phyloP scores from a whole-genome alignment of 2,329 filamentous ascomycete genomes.

The Dissoconium aciculare region DNA sequence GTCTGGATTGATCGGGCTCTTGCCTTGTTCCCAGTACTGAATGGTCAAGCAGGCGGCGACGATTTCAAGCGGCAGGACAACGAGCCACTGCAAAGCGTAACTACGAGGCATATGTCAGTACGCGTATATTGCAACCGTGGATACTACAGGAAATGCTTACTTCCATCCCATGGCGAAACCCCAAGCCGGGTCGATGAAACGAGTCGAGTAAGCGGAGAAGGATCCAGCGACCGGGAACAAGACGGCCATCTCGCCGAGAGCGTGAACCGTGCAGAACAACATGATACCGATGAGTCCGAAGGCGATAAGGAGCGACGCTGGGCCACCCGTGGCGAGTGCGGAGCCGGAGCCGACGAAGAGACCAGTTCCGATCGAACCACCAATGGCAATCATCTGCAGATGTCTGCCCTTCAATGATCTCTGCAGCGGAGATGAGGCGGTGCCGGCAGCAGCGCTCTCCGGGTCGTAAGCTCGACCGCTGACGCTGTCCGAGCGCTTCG shows the following conservation, averaged over 20 bases:
- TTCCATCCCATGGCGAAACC: constrained; percentile 26
- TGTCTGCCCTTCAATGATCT: constrained; percentile 66
- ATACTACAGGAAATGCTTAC: constrained; percentile 13
- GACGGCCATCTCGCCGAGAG: constrained; percentile 24
- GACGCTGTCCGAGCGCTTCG: constrained; percentile 32
- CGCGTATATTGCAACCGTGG: too few species aligned
- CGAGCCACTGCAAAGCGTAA: constrained; percentile 24
- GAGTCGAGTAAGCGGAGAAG: constrained; percentile 23
- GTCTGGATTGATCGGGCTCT: constrained; percentile 17
- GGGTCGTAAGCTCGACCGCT: constrained; percentile 47
- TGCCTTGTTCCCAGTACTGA: constrained; percentile 18
- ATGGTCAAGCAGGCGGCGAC: constrained; percentile 22
- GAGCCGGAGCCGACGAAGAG: constrained; percentile 23
- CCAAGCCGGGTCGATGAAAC: constrained; percentile 24
- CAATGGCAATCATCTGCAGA: constrained; percentile 91
- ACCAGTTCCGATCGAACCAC: constrained; percentile 21
- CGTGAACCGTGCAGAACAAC: constrained; percentile 22
- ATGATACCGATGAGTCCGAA: constrained; percentile 22
- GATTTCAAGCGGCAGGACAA: constrained; percentile 22
- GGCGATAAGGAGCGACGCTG: constrained; percentile 22
- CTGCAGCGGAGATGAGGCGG: constrained; percentile 59
- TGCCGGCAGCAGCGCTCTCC: constrained; percentile 45
- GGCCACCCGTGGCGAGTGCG: constrained; percentile 21
- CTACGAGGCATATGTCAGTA: constrained; percentile 10
- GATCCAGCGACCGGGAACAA: constrained; percentile 24